Conservation (phyloP, 495 filamentous ascomycete genomes). For the Pseudotulostoma volvatum region DNA sequence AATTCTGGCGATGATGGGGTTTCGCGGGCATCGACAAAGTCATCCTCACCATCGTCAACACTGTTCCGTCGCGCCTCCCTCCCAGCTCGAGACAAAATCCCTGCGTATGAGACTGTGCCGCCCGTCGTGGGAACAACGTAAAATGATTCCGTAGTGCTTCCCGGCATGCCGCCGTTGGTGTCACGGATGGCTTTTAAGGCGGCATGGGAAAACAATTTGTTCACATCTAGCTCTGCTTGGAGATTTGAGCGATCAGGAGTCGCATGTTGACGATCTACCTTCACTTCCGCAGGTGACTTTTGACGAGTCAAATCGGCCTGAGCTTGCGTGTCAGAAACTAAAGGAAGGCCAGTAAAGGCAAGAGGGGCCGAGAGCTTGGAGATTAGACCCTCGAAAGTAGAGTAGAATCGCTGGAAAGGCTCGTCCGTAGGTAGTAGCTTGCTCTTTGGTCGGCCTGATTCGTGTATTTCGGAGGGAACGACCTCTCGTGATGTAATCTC, state of each 20-base stretch:
- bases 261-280: constrained; percentile 21
- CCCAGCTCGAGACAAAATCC: constrained; percentile 58
- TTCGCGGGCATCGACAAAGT: constrained; percentile 80
- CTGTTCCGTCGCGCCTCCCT: constrained; percentile 38
- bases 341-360: constrained; percentile 79
- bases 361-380: constrained; percentile 73
- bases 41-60: constrained; percentile 47
- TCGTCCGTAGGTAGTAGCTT: constrained; percentile 39
- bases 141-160: constrained; percentile 59
- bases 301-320: constrained; percentile 20
- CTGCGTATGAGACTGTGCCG: constrained; percentile 77
- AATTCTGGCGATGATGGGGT: constrained; percentile 37
- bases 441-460: constrained; percentile 6
- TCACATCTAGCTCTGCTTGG: constrained; percentile 50
- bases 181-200: constrained; percentile 55
- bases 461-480: constrained; percentile 13
- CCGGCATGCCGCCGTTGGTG: constrained; percentile 21
- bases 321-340: constrained; percentile 38
- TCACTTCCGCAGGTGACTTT: constrained; percentile 26
- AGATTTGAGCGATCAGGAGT: constrained; percentile 20
- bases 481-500: constrained; percentile 23
- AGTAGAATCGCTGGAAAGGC: constrained; percentile 78
- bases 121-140: constrained; percentile 88
- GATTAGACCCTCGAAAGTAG: constrained; percentile 68
- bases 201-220: constrained; percentile 59